Conservation (phyloP, 2,329 filamentous ascomycete genomes). For the Arthroderma uncinatum region DNA sequence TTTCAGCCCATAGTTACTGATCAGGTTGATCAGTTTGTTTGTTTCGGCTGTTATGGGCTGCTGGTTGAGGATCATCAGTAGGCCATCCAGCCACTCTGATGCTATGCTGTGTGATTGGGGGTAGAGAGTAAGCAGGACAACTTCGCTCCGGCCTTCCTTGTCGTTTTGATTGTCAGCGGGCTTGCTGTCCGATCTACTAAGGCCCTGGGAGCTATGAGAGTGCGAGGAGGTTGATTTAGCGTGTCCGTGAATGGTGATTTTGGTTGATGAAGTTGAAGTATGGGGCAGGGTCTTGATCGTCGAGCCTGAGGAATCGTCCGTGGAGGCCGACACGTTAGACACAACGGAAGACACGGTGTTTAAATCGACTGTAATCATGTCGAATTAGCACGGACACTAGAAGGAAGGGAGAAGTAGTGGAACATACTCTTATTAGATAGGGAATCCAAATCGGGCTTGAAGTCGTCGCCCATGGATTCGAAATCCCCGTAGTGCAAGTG, state of each 20-base stretch:
- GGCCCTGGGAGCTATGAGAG: slow-evolving; percentile 8
- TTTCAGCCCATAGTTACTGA: slow-evolving; percentile 84
- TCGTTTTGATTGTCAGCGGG: slow-evolving; percentile 15
- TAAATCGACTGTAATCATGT: slow-evolving; percentile 55
- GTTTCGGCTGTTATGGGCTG: slow-evolving; percentile 95
- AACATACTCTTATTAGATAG: slow-evolving; percentile 59
- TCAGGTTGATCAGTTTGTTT: slow-evolving; percentile 72
- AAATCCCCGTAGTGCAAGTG: slow-evolving; percentile 89
- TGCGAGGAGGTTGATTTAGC: slow-evolving; percentile 24
- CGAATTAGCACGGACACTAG: neutral
- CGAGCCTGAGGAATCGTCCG: slow-evolving; percentile 39
- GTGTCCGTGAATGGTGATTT: slow-evolving; percentile 83
- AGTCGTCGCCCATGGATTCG: slow-evolving; percentile 46
- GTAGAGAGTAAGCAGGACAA: slow-evolving; percentile 68
- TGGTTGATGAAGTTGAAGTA: slow-evolving; percentile 46
- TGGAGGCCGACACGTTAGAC: slow-evolving; percentile 70
- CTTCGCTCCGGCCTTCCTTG: slow-evolving; percentile 45
- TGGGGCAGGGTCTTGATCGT: slow-evolving; percentile 37
- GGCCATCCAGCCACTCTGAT: slow-evolving; percentile 91
- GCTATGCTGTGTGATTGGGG: slow-evolving; percentile 71
- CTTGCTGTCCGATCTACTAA: slow-evolving; percentile 10
- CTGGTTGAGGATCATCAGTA: slow-evolving; percentile 90
- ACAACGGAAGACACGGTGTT: slow-evolving; percentile 82
- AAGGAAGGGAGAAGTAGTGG: neutral
- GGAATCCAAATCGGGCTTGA: slow-evolving; percentile 58